Percentiles rank a stretch among this genome's conserved stretches.
phyloP scores from a whole-genome alignment of 176 grass and related monocot species.

The Zea luxurians region DNA sequence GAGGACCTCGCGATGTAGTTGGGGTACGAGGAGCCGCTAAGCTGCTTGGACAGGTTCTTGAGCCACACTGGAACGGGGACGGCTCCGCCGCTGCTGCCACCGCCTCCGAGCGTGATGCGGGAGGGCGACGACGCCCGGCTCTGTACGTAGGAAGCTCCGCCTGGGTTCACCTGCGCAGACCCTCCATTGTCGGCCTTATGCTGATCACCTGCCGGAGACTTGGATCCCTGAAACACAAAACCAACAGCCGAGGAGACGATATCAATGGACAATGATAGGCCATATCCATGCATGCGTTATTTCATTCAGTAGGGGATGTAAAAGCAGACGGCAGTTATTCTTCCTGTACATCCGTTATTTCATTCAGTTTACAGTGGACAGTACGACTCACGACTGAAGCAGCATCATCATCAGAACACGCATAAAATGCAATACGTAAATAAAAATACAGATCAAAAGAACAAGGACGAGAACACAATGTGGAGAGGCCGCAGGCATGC shows the following conservation, averaged over 20 bases:
- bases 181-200: slow-evolving; percentile 29
- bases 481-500: neutral
- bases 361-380: neutral
- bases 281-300: too few relatives aligned
- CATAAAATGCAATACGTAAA: too few relatives aligned
- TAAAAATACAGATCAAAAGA: neutral
- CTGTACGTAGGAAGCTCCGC: neutral
- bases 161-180: slow-evolving; percentile 35
- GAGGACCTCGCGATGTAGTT: slow-evolving; percentile 4
- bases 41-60: slow-evolving; percentile 40
- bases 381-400: neutral
- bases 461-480: neutral
- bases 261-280: neutral
- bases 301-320: too few relatives aligned
- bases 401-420: neutral
- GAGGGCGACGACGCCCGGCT: slow-evolving; percentile 50
- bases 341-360: too few relatives aligned
- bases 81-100: slow-evolving; percentile 27
- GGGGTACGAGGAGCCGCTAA: slow-evolving; percentile 10
- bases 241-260: neutral
- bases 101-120: slow-evolving; percentile 45
- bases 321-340: too few relatives aligned
- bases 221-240: slow-evolving; percentile 54
- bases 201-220: slow-evolving; percentile 25
- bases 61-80: slow-evolving; percentile 31